Evolutionary conservation across 1,284 basidiomycete genomes (phyloP).

Genomic region (Coniferiporia sulphurascens): DNA sequence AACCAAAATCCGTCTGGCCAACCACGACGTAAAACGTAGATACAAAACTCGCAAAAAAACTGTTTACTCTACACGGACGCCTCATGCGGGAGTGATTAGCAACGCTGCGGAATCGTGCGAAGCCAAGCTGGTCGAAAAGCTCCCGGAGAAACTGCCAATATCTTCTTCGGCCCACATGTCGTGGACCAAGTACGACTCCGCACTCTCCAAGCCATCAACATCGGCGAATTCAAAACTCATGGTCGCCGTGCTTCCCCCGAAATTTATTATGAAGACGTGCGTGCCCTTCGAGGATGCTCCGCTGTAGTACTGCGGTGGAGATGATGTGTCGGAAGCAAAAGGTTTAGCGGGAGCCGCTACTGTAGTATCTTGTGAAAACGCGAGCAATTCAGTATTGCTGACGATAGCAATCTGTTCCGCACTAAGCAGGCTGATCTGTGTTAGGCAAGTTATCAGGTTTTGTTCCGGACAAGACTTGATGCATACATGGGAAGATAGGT

Average conservation of each 20-base stretch:
- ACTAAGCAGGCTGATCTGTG: constrained; percentile 38
- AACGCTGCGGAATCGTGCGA: constrained; percentile 50
- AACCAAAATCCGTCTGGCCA: too few species aligned
- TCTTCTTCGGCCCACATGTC: constrained; percentile 51
- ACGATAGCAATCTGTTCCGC: constrained; percentile 41
- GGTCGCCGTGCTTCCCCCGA: constrained; percentile 32
- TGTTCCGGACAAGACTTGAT: neutral
- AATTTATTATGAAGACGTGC: constrained; percentile 54
- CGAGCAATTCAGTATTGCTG: constrained; percentile 47
- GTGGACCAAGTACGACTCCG: constrained; percentile 39
- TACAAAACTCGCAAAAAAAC: too few species aligned
- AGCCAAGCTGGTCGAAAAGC: constrained; percentile 38
- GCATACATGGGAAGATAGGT: neutral
- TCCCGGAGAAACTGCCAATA: constrained; percentile 38
- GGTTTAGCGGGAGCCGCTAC: constrained; percentile 44
- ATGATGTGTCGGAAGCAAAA: constrained; percentile 37
- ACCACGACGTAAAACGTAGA: too few species aligned
- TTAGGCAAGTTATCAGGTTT: neutral
- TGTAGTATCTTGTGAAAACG: constrained; percentile 46
- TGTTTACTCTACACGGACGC: too few species aligned
- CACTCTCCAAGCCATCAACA: constrained; percentile 37
- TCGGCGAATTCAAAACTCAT: constrained; percentile 43
- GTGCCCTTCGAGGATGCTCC: constrained; percentile 44
- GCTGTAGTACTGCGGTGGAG: constrained; percentile 47
- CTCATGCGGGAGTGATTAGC: constrained; percentile 26